Conservation (phyloP, 352 stramenopile species). For the Phytophthora ramorum region DNA sequence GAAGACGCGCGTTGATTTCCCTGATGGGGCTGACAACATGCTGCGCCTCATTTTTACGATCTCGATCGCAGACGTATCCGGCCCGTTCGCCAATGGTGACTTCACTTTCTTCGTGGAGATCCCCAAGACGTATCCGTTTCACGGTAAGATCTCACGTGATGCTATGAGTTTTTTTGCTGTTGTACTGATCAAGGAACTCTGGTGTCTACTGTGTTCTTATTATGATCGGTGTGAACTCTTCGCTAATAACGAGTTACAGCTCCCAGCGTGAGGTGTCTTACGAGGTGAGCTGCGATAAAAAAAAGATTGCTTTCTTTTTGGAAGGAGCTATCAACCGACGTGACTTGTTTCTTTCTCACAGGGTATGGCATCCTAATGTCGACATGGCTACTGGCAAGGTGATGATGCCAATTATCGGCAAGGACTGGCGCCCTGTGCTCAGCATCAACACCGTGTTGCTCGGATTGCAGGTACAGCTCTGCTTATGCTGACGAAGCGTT, state of each 20-base stretch:
- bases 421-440: constrained; percentile 86
- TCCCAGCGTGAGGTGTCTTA: constrained; percentile 73
- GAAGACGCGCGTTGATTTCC: constrained; percentile 85
- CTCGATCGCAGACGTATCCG: constrained; percentile 71
- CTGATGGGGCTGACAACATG: constrained; percentile 84
- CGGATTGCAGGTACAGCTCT: constrained; percentile 65
- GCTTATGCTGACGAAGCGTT: background rate
- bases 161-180: background rate
- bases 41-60: constrained; percentile 83
- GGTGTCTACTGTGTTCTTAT: background rate
- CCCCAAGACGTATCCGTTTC: constrained; percentile 88
- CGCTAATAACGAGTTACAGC: constrained; percentile 40
- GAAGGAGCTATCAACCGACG: background rate
- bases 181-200: background rate
- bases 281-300: constrained; percentile 46
- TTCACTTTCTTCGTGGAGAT: constrained; percentile 90
- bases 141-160: constrained; percentile 48
- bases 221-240: constrained; percentile 2
- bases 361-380: constrained; percentile 89
- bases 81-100: constrained; percentile 85
- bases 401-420: constrained; percentile 88
- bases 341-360: constrained; percentile 29
- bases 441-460: constrained; percentile 89
- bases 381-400: constrained; percentile 77
- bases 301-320: background rate